Percentiles rank a stretch among this genome's conserved stretches.
Evolutionary conservation across 2,329 filamentous ascomycete genomes (phyloP).

Genomic region (Orbilia blumenaviensis): DNA sequence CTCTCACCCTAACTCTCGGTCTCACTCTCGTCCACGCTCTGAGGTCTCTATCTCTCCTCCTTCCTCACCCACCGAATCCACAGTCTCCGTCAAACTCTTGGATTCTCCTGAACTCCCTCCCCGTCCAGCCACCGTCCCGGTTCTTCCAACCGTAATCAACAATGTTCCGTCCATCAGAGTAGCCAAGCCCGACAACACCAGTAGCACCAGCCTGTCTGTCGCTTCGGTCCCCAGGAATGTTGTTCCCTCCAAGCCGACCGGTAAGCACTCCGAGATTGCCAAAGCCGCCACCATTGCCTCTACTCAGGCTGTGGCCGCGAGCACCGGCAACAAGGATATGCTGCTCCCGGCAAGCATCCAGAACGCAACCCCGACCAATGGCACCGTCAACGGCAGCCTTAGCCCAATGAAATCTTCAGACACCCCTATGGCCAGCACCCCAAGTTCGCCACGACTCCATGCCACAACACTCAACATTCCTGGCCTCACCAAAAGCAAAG

Average conservation of each 20-base stretch:
- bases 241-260: conserved; percentile 31
- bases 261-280: conserved; percentile 50
- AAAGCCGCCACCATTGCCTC: conserved; percentile 49
- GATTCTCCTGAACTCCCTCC: conserved; percentile 17
- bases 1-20: background rate
- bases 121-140: conserved; percentile 24
- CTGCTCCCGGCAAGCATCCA: conserved; percentile 42
- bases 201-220: conserved; percentile 7
- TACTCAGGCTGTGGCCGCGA: conserved; percentile 51
- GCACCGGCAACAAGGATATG: conserved; percentile 51
- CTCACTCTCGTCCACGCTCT: conserved; percentile 13
- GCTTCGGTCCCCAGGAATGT: conserved; percentile 11
- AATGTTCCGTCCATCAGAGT: conserved; percentile 42
- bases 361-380: conserved; percentile 1
- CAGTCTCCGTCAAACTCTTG: conserved; percentile 3
- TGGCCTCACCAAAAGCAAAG: conserved; percentile 91
- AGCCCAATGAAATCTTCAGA: conserved; percentile 51
- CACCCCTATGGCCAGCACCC: conserved; percentile 35
- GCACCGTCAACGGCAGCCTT: background rate
- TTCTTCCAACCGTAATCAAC: background rate
- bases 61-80: conserved; percentile 8
- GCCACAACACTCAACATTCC: conserved; percentile 53
- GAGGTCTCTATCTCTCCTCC: background rate
- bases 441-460: conserved; percentile 48
- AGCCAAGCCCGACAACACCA: conserved; percentile 29